Evolutionary conservation across 441 rosid genomes (phyloP), one percentile per base, ranked within the genome.

Genomic region (Lepidium campestre): DNA sequence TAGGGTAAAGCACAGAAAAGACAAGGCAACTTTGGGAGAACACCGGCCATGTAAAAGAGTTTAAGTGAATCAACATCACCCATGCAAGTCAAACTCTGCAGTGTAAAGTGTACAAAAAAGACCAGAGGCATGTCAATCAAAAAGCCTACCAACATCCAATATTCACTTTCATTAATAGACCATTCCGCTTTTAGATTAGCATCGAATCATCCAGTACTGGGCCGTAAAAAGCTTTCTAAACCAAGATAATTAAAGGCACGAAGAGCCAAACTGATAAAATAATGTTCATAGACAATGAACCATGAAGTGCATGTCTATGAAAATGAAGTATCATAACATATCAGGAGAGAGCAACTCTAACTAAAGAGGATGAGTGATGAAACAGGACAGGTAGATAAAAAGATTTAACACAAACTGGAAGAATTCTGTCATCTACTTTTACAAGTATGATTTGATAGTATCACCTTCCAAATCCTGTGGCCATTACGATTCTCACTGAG

Each of bases 381-480:
- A 56, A 19, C 37, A 68, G 60, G 27, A 42, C 22, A 54, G 40
- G 74, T 45, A 45, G 63, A 73, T 50, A 59, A 65, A n/a, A 55
- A 56, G 50, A 48, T 44, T 44, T 56, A 45, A 39, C 17, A 57
- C 62, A 58, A 70, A 45, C 45, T 40, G 50, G 14, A 56, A 50
- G 62, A 40, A 57, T 37, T 57, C 65, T 75, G 64, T 67, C 70
- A 70, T 65, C 77, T 56, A 68, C 65, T 35, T 72, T 20, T 66
- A 68, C 77, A 75, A 44, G 71, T 63, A 70, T 70, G 62, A 70
- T 72, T 74, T 34, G 73, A 74, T 75, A 74, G 64, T 67, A 70
- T 70, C 78, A 81, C 82, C 83, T 79, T 79, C 79, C 87, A 81
- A 77, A 80, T 75, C 83, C 77, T 77, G 69, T 69, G 67, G 67